phyloP scores from a whole-genome alignment of 768 basidiomycete species.

The Candolleomyces eurysporus region DNA sequence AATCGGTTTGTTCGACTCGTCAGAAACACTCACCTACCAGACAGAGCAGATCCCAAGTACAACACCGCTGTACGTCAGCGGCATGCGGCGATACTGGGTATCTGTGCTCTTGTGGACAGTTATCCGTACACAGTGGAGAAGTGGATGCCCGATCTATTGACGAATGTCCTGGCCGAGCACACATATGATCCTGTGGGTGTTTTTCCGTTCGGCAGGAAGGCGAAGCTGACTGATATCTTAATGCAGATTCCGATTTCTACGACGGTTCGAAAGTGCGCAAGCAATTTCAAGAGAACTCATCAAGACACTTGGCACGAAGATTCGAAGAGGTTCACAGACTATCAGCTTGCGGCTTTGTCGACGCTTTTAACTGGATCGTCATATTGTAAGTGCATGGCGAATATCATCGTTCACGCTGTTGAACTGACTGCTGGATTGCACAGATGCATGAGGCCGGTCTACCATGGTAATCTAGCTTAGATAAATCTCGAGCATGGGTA shows the following conservation, averaged over 20 bases:
- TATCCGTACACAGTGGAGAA: constrained; percentile 95
- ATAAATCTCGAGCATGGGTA: no score
- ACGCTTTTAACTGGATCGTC: constrained; percentile 85
- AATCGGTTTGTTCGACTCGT: constrained; percentile 79
- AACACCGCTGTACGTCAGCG: constrained; percentile 70
- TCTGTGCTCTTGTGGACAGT: constrained; percentile 89
- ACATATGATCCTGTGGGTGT: constrained; percentile 75
- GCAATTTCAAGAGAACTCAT: constrained; percentile 79
- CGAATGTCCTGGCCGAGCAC: constrained; percentile 75
- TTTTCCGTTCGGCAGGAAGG: not conserved
- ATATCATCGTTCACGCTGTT: not conserved
- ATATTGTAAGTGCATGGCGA: constrained; percentile 53
- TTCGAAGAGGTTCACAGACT: constrained; percentile 79
- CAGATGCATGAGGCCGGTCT: constrained; percentile 24
- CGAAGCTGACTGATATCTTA: not conserved
- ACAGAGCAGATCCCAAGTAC: constrained; percentile 63
- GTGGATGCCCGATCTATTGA: constrained; percentile 87
- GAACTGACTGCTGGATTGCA: not conserved
- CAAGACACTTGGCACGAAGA: constrained; percentile 92
- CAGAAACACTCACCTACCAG: constrained; percentile 63
- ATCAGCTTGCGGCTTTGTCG: constrained; percentile 78
- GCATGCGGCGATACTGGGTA: constrained; percentile 92
- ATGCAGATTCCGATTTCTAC: constrained; percentile 76
- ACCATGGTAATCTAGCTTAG: no score
- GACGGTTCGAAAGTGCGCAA: constrained; percentile 76